Base-by-base conservation (phyloP, 768 basidiomycete species). In the Auricularia sp. region DNA sequence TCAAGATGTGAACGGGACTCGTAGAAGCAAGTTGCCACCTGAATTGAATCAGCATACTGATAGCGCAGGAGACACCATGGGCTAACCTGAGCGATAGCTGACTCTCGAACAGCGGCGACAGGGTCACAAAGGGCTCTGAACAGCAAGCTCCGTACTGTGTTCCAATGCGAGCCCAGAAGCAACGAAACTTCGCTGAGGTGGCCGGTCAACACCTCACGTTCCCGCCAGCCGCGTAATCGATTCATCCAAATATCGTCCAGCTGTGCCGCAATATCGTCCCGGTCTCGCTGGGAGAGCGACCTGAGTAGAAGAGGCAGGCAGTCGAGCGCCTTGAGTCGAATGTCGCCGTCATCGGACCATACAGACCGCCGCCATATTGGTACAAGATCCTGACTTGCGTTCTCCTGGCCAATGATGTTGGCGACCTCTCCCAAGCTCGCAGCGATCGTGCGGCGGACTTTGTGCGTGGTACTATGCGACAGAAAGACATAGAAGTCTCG, bases 351-450 rank as follows among this genome's bases (percentile, higher is more conserved):
- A 10, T 84, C 85, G 81, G 77, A 61, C 44, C 76, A 74, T 66
- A 88, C 76, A 36, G 78, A 79, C 39, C 83, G 81, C 77, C 81
- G 82, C 86, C 87, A 95, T 53, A 93, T 80, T 2, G 79, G 79
- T 62, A 94, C 69, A 53, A 98, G 77, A 72, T 94, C 92, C 51
- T 74, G 72, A 60, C 78, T 77, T 1, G 92, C 81, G 66, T 88
- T 78, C 39, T 86, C 84, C 36, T 81, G 77, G 0, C 91, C 92
- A 43, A 98, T 82, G 63, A 98, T 87, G 70, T 85, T 87, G 23
- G 93, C 93, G 59, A 98, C 76, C 73, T 94, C 93, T 61, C 94
- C 94, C 14, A 96, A 71, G 64, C 91, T 91, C 1, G 96, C 93
- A 3, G 93, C 91, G 54, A 96, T 79, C 14, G 92, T 91, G 61